Percentiles rank a stretch among this genome's conserved stretches.
phyloP scores from a whole-genome alignment of 805 yeast genomes.

The Nakazawaea ambrosiae region DNA sequence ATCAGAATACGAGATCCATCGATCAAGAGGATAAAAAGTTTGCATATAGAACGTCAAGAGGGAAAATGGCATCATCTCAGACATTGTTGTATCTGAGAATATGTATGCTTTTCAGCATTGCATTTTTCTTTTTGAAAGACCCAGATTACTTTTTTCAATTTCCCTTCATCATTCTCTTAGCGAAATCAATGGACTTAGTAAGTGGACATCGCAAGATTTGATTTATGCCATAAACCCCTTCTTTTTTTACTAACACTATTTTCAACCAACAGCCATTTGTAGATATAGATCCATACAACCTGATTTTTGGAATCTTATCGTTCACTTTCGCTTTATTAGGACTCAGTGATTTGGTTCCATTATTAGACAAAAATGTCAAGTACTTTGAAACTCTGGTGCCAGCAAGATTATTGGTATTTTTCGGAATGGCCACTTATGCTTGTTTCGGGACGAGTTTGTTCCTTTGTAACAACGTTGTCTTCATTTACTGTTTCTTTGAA shows the following conservation, averaged over 20 bases:
- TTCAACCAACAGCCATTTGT: conserved; percentile 19
- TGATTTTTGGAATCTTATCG: conserved; percentile 39
- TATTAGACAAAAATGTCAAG: conserved; percentile 32
- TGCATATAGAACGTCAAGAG: too few relatives aligned
- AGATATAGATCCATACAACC: conserved; percentile 23
- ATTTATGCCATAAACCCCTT: background rate
- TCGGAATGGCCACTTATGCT: conserved; percentile 41
- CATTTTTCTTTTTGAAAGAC: conserved; percentile 42
- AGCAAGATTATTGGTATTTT: conserved; percentile 41
- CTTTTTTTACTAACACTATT: background rate
- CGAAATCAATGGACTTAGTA: conserved; percentile 52
- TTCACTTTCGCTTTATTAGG: conserved; percentile 37
- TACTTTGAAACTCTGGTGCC: conserved; percentile 62
- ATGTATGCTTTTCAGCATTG: conserved; percentile 32
- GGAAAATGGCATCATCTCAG: conserved; percentile 13
- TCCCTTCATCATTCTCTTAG: conserved; percentile 42
- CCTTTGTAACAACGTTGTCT: conserved; percentile 57
- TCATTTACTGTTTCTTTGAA: conserved; percentile 54
- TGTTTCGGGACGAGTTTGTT: conserved; percentile 37
- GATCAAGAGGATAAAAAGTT: too few relatives aligned
- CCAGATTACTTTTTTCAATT: conserved; percentile 36
- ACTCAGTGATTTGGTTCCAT: conserved; percentile 52
- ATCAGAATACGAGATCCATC: too few relatives aligned
- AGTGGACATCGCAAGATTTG: too few relatives aligned
- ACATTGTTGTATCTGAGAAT: conserved; percentile 41